phyloP scores from a whole-genome alignment of 371 early-diverging fungal species.

The Encephalitozoon cuniculi region DNA sequence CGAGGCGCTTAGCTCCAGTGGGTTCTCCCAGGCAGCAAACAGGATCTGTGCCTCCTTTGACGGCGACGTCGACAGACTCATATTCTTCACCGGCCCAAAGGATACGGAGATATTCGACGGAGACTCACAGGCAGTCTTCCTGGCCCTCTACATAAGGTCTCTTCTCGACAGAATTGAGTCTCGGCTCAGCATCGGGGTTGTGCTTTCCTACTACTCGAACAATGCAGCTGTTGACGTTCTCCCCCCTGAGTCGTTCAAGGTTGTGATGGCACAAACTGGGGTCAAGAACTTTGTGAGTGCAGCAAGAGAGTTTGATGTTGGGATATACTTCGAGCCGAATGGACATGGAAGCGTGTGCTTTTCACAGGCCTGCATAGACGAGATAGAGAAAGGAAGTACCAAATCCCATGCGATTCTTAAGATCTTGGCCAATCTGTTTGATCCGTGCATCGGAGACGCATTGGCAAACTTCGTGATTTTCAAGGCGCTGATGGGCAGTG shows the following conservation, averaged over 20 bases:
- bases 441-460: constrained; percentile 82
- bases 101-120: constrained; percentile 52
- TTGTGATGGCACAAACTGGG: constrained; percentile 74
- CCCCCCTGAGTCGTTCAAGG: constrained; percentile 17
- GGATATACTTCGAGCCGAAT: constrained; percentile 98
- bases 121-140: constrained; percentile 48
- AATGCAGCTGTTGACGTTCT: constrained; percentile 43
- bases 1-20: not conserved
- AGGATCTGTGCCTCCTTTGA: constrained; percentile 72
- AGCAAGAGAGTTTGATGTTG: constrained; percentile 86
- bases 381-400: not conserved
- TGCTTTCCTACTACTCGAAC: constrained; percentile 56
- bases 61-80: constrained; percentile 96
- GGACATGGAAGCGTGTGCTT: constrained; percentile 98
- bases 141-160: constrained; percentile 39
- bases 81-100: constrained; percentile 70
- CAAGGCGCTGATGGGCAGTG: constrained; percentile 72
- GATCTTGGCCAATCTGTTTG: constrained; percentile 32
- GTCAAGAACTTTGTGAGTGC: constrained; percentile 97
- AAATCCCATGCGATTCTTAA: constrained; percentile 20
- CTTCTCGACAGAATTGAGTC: constrained; percentile 21
- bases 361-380: constrained; percentile 66
- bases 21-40: constrained; percentile 60
- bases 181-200: constrained; percentile 33
- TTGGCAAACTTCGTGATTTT: constrained; percentile 87